A percentile compares a stretch with the other conserved stretches of the same genome.
Evolutionary conservation across 805 yeast species (phyloP).

Genomic region (Yamadazyma phyllophila): DNA sequence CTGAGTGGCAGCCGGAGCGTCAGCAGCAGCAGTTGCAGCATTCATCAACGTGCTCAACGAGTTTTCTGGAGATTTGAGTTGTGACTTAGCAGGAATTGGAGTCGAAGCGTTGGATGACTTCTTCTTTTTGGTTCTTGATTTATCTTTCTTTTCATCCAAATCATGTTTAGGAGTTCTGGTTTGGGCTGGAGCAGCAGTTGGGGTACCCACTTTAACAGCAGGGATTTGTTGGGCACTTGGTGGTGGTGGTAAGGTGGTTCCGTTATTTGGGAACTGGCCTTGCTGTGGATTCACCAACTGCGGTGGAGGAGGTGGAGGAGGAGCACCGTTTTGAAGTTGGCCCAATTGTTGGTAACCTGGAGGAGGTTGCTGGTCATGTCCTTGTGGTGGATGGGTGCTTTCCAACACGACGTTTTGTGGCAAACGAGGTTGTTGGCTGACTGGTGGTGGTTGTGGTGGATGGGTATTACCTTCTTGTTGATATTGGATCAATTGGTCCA

Average conservation of each 20-base stretch:
- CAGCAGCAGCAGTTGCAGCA: slow-evolving; percentile 20
- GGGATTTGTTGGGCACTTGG: slow-evolving; percentile 9
- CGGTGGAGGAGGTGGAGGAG: slow-evolving; percentile 9
- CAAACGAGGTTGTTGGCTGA: slow-evolving; percentile 57
- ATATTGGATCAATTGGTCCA: slow-evolving; percentile 77
- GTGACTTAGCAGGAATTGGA: slow-evolving; percentile 14
- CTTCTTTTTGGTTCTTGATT: slow-evolving; percentile 16
- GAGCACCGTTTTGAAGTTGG: not conserved
- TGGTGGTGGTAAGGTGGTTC: not conserved
- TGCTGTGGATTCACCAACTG: slow-evolving; percentile 5
- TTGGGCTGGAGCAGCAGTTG: slow-evolving; percentile 5
- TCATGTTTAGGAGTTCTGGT: slow-evolving; percentile 28
- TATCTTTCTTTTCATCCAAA: slow-evolving; percentile 38
- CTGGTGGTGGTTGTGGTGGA: slow-evolving; percentile 68
- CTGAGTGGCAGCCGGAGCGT: slow-evolving; percentile 1
- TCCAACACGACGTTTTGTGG: slow-evolving; percentile 66
- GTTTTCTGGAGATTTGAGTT: slow-evolving; percentile 10
- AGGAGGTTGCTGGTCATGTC: slow-evolving; percentile 15
- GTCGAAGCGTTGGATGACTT: slow-evolving; percentile 23
- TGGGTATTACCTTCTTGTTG: slow-evolving; percentile 67
- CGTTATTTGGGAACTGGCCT: not conserved
- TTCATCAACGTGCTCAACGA: slow-evolving; percentile 29
- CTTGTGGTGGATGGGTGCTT: slow-evolving; percentile 30
- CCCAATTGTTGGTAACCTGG: slow-evolving; percentile 5
- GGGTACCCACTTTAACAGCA: slow-evolving; percentile 3